Evolutionary conservation across 306 rosid genomes (phyloP).

Genomic region (Rubus parviflorus): DNA sequence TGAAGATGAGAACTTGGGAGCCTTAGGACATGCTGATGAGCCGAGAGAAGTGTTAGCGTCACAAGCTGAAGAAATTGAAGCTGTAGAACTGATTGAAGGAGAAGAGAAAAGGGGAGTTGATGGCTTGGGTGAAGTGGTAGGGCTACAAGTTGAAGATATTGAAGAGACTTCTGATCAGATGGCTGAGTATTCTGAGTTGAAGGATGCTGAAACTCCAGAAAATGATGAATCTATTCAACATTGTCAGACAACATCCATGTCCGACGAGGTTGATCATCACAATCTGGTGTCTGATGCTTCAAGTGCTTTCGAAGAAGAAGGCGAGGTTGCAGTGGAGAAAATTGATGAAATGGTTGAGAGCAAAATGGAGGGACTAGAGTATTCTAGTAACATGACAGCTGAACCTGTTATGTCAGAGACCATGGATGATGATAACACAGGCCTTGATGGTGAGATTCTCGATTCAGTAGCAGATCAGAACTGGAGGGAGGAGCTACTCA

Average conservation of each 20-base stretch:
- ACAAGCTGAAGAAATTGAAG: constrained; percentile 24
- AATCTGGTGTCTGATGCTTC: constrained; percentile 3
- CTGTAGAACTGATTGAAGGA: constrained; percentile 16
- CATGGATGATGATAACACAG: neutral
- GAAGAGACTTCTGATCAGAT: constrained; percentile 10
- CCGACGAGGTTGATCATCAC: constrained; percentile 3
- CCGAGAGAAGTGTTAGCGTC: neutral
- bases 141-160: constrained; percentile 7
- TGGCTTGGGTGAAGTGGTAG: constrained; percentile 12
- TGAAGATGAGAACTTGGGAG: constrained; percentile 11
- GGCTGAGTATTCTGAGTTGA: constrained; percentile 4
- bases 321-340: neutral
- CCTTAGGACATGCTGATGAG: neutral
- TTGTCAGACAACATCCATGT: neutral
- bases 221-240: constrained; percentile 19
- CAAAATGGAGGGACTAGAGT: constrained; percentile 11
- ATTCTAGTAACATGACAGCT: neutral
- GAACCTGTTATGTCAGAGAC: constrained; percentile 9
- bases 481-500: constrained; percentile 16
- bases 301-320: constrained; percentile 7
- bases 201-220: constrained; percentile 10
- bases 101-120: neutral
- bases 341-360: constrained; percentile 22
- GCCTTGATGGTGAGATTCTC: constrained; percentile 4
- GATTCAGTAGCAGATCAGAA: neutral